phyloP scores from a whole-genome alignment of 768 basidiomycete genomes.

The Lentinula sp. region DNA sequence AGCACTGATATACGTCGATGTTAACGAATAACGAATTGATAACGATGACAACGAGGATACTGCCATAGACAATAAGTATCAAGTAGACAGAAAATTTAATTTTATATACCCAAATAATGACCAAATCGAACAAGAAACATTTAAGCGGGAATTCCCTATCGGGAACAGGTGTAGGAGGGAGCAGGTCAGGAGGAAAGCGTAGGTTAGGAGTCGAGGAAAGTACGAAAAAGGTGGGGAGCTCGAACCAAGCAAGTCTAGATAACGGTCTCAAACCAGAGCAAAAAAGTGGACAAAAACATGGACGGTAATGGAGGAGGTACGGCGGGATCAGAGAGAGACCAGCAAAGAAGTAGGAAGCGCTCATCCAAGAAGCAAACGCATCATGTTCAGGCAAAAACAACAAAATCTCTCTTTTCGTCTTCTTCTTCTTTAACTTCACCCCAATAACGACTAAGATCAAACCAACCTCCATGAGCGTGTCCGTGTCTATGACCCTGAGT shows the following conservation, averaged over 20 bases:
- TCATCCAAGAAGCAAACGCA: neutral
- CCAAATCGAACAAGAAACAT: neutral
- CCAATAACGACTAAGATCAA: slow-evolving; percentile 1
- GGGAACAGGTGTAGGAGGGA: neutral
- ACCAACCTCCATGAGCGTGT: neutral
- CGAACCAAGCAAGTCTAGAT: neutral
- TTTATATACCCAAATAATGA: neutral
- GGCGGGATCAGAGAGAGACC: neutral
- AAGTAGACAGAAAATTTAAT: neutral
- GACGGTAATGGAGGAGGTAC: neutral
- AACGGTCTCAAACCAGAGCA: neutral
- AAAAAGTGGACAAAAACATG: neutral
- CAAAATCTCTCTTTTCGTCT: slow-evolving; percentile 1
- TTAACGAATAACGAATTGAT: neutral
- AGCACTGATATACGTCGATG: neutral
- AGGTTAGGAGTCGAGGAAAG: neutral
- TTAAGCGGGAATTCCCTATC: neutral
- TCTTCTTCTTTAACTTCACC: neutral
- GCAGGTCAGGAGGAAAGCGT: neutral
- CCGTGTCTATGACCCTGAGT: neutral
- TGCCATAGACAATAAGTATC: neutral
- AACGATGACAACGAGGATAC: neutral
- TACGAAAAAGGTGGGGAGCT: neutral
- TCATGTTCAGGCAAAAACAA: neutral
- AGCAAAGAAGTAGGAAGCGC: neutral